phyloP scores from a whole-genome alignment of 2,329 filamentous ascomycete genomes.

The Penicillium concentricum region DNA sequence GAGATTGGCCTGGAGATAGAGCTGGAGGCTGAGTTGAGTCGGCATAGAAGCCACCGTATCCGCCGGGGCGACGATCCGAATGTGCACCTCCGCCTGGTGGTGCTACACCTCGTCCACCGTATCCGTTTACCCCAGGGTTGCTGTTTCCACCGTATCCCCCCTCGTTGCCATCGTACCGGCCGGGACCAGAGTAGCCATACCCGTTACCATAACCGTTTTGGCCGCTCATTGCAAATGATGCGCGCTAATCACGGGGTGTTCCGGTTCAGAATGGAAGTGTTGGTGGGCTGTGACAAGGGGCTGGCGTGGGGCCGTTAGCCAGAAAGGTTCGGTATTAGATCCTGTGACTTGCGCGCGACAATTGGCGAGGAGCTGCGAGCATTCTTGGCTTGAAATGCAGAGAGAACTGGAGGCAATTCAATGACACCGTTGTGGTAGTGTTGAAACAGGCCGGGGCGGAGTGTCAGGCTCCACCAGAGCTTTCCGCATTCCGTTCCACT shows the following conservation, averaged over 20 bases:
- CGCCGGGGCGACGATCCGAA: slow-evolving; percentile 42
- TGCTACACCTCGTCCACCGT: slow-evolving; percentile 24
- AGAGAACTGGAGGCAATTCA: not conserved
- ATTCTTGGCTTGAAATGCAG: slow-evolving; percentile 21
- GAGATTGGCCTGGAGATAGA: slow-evolving; percentile 29
- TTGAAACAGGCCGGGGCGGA: slow-evolving; percentile 9
- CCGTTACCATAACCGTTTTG: slow-evolving; percentile 39
- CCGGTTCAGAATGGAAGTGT: slow-evolving; percentile 4
- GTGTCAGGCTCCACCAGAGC: slow-evolving; percentile 24
- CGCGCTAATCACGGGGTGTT: slow-evolving; percentile 6
- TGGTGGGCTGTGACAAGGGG: slow-evolving; percentile 19
- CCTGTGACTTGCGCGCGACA: slow-evolving; percentile 18
- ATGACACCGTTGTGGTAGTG: slow-evolving; percentile 6
- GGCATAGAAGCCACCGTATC: slow-evolving; percentile 46
- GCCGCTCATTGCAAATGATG: slow-evolving; percentile 34
- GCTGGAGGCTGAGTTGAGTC: slow-evolving; percentile 31
- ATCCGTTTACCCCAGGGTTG: slow-evolving; percentile 35
- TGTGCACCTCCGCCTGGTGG: slow-evolving; percentile 20
- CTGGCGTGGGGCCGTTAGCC: slow-evolving; percentile 10
- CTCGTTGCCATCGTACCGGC: slow-evolving; percentile 37
- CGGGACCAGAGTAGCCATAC: slow-evolving; percentile 37
- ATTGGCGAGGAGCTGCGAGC: slow-evolving; percentile 19
- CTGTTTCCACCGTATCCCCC: slow-evolving; percentile 33
- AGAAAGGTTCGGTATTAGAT: slow-evolving; percentile 11
- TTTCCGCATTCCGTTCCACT: slow-evolving; percentile 22